phyloP scores from a whole-genome alignment of 169 alveolate species.

The Plasmodium inui region DNA sequence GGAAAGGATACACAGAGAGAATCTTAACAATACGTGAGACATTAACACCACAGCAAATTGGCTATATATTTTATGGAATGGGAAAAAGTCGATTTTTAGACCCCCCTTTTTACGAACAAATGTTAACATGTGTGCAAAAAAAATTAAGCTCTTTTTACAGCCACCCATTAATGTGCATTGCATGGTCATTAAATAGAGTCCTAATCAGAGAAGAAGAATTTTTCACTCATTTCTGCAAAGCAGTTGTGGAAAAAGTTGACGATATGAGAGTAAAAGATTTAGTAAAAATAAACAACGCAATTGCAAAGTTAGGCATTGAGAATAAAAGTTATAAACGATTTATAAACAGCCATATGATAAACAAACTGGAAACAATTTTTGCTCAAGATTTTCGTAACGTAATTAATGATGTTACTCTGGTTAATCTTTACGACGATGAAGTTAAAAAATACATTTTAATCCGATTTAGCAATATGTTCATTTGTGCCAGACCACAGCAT shows the following conservation, averaged over 20 bases:
- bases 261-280: constrained; percentile 82
- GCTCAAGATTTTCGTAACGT: constrained; percentile 87
- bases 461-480: constrained; percentile 83
- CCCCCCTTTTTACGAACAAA: constrained; percentile 77
- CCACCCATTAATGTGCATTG: constrained; percentile 88
- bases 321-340: constrained; percentile 75
- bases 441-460: constrained; percentile 81
- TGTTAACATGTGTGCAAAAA: constrained; percentile 77
- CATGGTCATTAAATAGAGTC: constrained; percentile 87
- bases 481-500: constrained; percentile 87
- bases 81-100: constrained; percentile 85
- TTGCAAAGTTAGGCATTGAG: constrained; percentile 76
- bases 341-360: constrained; percentile 79
- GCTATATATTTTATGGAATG: constrained; percentile 88
- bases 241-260: constrained; percentile 76
- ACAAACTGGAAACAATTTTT: constrained; percentile 77
- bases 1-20: constrained; percentile 79
- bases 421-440: constrained; percentile 83
- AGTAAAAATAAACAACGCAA: constrained; percentile 80
- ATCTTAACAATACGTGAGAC: constrained; percentile 80
- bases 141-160: constrained; percentile 78
- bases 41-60: constrained; percentile 88
- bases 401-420: constrained; percentile 81
- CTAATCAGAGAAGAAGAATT: constrained; percentile 67
- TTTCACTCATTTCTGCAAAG: constrained; percentile 57